Percentiles rank a stretch among this genome's conserved stretches.
Evolutionary conservation across 83 land plant genomes (phyloP).

Genomic region (Picea abies): DNA sequence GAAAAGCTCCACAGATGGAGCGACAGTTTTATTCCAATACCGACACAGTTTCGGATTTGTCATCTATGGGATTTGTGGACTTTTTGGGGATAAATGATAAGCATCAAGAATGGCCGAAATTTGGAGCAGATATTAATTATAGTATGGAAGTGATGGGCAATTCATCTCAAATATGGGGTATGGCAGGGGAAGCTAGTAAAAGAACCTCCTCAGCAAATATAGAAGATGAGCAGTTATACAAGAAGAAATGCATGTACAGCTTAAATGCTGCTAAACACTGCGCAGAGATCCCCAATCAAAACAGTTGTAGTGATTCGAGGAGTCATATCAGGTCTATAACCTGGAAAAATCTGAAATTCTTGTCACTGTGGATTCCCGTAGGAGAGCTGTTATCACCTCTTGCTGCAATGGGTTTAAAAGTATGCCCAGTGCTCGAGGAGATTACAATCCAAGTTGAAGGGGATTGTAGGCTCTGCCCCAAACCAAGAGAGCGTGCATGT

Average conservation of each 20-base stretch:
- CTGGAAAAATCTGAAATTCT: slow-evolving; percentile 50
- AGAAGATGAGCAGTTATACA: background rate
- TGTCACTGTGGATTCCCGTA: slow-evolving; percentile 79
- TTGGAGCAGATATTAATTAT: background rate
- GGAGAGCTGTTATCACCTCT: slow-evolving; percentile 66
- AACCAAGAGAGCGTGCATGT: slow-evolving; percentile 46
- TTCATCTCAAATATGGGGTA: slow-evolving; percentile 1
- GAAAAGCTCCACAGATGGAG: background rate
- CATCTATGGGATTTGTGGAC: slow-evolving; percentile 8
- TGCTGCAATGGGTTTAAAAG: slow-evolving; percentile 39
- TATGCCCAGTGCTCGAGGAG: slow-evolving; percentile 72
- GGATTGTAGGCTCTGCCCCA: slow-evolving; percentile 58
- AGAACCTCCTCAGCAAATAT: background rate
- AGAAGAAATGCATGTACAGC: background rate
- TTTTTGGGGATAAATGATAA: slow-evolving; percentile 11
- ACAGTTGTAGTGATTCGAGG: background rate
- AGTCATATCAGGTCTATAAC: slow-evolving; percentile 17
- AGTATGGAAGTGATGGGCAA: background rate
- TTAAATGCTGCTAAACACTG: background rate
- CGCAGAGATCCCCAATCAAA: background rate
- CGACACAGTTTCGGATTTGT: background rate
- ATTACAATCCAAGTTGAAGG: slow-evolving; percentile 77
- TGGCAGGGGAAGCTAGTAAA: background rate
- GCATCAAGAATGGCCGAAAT: background rate
- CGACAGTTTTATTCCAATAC: background rate